Evolutionary conservation across 1,284 basidiomycete species (phyloP).

Genomic region (Agroathelia rolfsii): DNA sequence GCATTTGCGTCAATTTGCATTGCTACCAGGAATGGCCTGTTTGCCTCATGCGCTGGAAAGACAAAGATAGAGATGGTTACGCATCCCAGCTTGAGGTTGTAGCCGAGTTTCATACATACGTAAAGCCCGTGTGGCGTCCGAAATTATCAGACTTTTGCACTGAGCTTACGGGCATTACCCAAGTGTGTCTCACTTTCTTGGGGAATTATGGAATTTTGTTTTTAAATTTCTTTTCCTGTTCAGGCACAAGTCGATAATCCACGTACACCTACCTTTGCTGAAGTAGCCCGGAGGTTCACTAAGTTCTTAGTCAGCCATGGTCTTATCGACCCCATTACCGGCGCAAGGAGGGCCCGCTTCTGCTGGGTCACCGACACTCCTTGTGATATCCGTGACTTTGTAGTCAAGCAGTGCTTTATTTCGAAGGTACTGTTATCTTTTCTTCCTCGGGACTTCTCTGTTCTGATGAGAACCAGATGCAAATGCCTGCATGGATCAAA

Average conservation of each 20-base stretch:
- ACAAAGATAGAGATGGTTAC: conserved; percentile 40
- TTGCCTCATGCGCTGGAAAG: conserved; percentile 76
- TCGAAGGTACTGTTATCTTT: conserved; percentile 39
- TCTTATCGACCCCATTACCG: conserved; percentile 49
- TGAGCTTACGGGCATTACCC: conserved; percentile 83
- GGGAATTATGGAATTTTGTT: conserved; percentile 2
- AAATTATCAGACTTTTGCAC: conserved; percentile 78
- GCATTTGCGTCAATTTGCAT: no score
- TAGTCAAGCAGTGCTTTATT: conserved; percentile 81
- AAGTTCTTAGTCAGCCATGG: conserved; percentile 61
- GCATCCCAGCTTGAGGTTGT: conserved; percentile 55
- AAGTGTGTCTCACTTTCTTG: conserved; percentile 45
- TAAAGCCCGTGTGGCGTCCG: conserved; percentile 82
- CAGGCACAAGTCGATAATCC: conserved; percentile 72
- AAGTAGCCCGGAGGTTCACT: conserved; percentile 56
- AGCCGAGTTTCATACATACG: conserved; percentile 82
- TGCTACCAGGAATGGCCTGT: conserved; percentile 80
- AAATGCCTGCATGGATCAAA: conserved; percentile 59
- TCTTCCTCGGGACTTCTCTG: conserved; percentile 8
- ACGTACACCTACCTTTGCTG: conserved; percentile 73
- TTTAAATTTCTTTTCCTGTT: conserved; percentile 6
- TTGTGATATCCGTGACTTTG: conserved; percentile 78
- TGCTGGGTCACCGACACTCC: conserved; percentile 78
- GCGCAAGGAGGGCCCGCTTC: conserved; percentile 47
- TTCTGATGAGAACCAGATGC: conserved; percentile 42